phyloP scores from a whole-genome alignment of 805 yeast species.

The Ogataea nakhonphanomensis region DNA sequence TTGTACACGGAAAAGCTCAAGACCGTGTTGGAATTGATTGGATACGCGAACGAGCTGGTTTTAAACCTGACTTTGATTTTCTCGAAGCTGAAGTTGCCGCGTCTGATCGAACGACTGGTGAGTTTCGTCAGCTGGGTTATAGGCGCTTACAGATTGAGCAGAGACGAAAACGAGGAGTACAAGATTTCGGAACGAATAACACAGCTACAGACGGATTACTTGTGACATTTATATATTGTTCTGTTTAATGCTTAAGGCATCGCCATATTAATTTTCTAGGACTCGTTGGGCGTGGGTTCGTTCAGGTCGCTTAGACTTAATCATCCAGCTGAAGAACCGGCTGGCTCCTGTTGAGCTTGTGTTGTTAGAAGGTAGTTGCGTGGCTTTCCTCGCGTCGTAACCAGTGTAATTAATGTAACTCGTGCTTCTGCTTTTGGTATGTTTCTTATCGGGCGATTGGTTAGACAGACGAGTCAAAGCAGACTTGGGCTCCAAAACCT shows the following conservation, averaged over 20 bases:
- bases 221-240: slow-evolving; percentile 4
- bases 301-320: slow-evolving; percentile 14
- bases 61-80: slow-evolving; percentile 27
- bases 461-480: slow-evolving; percentile 8
- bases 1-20: slow-evolving; percentile 26
- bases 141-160: slow-evolving; percentile 28
- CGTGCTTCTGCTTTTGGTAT: slow-evolving; percentile 16
- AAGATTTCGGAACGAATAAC: slow-evolving; percentile 11
- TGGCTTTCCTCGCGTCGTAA: background rate
- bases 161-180: slow-evolving; percentile 25
- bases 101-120: slow-evolving; percentile 18
- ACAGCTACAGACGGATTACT: slow-evolving; percentile 4
- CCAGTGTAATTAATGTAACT: slow-evolving; percentile 8
- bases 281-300: background rate
- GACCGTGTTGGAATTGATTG: slow-evolving; percentile 27
- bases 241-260: slow-evolving; percentile 6
- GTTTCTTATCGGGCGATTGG: background rate
- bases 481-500: slow-evolving; percentile 10
- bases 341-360: slow-evolving; percentile 1
- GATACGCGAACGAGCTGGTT: slow-evolving; percentile 31
- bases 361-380: too few relatives aligned
- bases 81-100: slow-evolving; percentile 23
- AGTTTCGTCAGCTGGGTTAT: slow-evolving; percentile 30
- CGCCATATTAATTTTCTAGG: slow-evolving; percentile 2
- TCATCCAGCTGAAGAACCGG: slow-evolving; percentile 18